Percentiles rank a stretch among this genome's conserved stretches.
Evolutionary conservation across 1,284 basidiomycete genomes (phyloP).

Genomic region (Melanopsichium pennsylvanicum): DNA sequence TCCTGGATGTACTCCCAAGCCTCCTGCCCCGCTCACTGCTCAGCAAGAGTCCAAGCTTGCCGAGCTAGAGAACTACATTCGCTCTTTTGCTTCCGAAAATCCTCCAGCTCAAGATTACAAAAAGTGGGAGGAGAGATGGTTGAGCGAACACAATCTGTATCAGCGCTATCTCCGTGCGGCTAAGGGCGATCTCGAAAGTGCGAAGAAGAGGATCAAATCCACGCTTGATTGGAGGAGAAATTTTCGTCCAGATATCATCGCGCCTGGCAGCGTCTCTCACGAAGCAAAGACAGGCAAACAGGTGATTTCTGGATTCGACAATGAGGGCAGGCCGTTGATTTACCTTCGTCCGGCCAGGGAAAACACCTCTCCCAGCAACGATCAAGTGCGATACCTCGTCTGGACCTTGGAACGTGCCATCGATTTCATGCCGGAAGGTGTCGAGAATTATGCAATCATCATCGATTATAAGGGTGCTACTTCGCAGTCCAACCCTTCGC

Average conservation of each 20-base stretch:
- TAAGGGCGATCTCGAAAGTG: conserved; percentile 56
- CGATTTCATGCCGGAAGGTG: conserved; percentile 55
- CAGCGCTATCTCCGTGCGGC: conserved; percentile 58
- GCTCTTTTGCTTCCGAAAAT: conserved; percentile 1
- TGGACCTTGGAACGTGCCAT: conserved; percentile 61
- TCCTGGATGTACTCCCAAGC: conserved; percentile 19
- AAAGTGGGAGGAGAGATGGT: conserved; percentile 50
- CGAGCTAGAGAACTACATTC: conserved; percentile 28
- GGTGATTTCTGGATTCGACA: conserved; percentile 60
- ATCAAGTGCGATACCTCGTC: conserved; percentile 61
- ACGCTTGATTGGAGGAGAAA: conserved; percentile 62
- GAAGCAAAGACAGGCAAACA: conserved; percentile 63
- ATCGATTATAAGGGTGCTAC: conserved; percentile 57
- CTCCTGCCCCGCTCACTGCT: conserved; percentile 12
- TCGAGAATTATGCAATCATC: conserved; percentile 55
- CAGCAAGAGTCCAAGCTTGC: conserved; percentile 30
- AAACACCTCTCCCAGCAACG: conserved; percentile 55
- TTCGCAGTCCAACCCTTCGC: conserved; percentile 48
- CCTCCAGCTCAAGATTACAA: conserved; percentile 43
- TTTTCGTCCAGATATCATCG: conserved; percentile 60
- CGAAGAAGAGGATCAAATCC: conserved; percentile 55
- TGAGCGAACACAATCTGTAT: conserved; percentile 47
- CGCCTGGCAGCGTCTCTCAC: conserved; percentile 49
- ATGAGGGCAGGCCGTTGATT: conserved; percentile 55
- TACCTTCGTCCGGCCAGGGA: conserved; percentile 62